A percentile compares a stretch with the other conserved stretches of the same genome.
These are phyloP conservation scores for Colletotrichum sp. DNA, from an alignment of 2,329 filamentous ascomycete species.

Conservation along the genomic window DNA sequence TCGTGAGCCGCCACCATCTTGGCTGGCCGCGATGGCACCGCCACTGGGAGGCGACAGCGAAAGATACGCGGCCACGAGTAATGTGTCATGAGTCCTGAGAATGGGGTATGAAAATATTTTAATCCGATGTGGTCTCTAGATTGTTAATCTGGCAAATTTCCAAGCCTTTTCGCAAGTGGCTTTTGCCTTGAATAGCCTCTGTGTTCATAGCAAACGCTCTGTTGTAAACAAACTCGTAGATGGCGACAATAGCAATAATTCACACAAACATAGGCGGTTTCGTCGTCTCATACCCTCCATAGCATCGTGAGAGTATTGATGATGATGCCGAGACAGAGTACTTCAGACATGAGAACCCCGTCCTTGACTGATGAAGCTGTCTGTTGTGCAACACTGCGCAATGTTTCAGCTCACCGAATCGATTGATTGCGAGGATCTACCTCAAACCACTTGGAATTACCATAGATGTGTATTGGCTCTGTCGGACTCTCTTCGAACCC, in stretches of 20 bases:
- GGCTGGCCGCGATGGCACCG: accelerated
- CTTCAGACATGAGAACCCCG: neutral
- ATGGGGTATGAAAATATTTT: neutral
- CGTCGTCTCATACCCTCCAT: accelerated
- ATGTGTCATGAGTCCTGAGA: accelerated
- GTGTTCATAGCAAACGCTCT: accelerated
- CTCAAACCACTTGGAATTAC: neutral
- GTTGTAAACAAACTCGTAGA: neutral
- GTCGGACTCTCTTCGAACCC: accelerated
- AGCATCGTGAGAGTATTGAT: accelerated
- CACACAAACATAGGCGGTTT: accelerated
- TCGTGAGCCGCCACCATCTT: accelerated
- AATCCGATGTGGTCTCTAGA: neutral
- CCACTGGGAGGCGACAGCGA: neutral
- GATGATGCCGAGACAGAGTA: accelerated
- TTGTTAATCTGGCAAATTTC: no score
- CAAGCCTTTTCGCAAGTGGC: no score
- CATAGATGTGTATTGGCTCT: neutral
- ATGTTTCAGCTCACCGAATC: neutral
- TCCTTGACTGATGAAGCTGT: accelerated
- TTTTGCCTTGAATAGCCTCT: neutral
- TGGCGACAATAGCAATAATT: accelerated
- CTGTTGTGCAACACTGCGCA: accelerated
- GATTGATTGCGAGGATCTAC: neutral
- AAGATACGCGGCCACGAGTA: neutral